These are phyloP conservation scores for Geotrichum histeridarum DNA, from an alignment of 1,139 yeast genomes.

Conservation along the genomic window DNA sequence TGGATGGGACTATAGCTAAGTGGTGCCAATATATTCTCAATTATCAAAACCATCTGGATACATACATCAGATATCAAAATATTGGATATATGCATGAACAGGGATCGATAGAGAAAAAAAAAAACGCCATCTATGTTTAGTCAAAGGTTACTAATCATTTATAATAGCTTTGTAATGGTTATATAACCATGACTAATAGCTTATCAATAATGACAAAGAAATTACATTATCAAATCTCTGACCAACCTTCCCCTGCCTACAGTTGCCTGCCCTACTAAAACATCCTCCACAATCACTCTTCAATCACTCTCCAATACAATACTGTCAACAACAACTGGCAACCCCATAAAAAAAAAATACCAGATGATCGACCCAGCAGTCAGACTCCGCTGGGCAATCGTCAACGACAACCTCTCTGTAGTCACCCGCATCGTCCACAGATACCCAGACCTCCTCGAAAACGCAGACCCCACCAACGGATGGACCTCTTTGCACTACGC, in stretches of 20 bases:
- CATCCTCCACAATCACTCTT: neutral
- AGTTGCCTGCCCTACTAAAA: neutral
- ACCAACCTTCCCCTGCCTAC: neutral
- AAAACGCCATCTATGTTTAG: too few species aligned
- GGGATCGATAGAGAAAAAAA: too few species aligned
- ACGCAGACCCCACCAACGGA: conserved; percentile 68
- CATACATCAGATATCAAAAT: too few species aligned
- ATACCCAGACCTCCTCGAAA: conserved; percentile 72
- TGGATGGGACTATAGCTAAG: too few species aligned
- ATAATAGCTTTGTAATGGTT: too few species aligned
- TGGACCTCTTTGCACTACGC: conserved; percentile 92
- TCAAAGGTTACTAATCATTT: too few species aligned
- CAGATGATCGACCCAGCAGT: conserved; percentile 49
- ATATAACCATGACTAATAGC: too few species aligned
- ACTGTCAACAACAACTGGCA: neutral
- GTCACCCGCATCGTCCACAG: conserved; percentile 66
- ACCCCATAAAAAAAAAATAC: conserved; percentile 39
- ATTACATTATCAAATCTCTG: too few species aligned
- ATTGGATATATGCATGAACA: too few species aligned
- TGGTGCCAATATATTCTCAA: too few species aligned
- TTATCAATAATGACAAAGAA: too few species aligned
- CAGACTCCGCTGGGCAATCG: conserved; percentile 70
- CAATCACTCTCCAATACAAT: neutral
- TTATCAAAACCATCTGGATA: too few species aligned
- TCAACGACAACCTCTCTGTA: conserved; percentile 64